Percentiles rank a stretch among this genome's conserved stretches.
These are phyloP conservation scores for Penstemon barbatus DNA, from an alignment of 257 asterid genomes.

Conservation along the genomic window DNA sequence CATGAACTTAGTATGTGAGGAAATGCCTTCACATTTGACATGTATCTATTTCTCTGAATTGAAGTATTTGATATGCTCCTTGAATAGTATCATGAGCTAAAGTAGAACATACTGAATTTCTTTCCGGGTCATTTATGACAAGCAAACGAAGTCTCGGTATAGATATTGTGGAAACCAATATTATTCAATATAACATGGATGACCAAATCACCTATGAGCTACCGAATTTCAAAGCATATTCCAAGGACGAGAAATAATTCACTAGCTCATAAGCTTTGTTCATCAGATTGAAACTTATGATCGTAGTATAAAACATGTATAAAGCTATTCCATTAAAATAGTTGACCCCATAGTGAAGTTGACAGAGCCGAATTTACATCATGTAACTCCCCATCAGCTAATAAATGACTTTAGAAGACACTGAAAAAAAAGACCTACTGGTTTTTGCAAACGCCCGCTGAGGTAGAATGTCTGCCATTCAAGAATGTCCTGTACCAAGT, in stretches of 20 bases:
- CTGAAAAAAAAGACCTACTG: constrained; percentile 43
- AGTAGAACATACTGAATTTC: too few relatives aligned
- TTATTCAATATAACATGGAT: background rate
- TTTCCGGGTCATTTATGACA: too few relatives aligned
- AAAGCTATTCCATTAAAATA: background rate
- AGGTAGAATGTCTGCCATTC: constrained; percentile 78
- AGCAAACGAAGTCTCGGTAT: background rate
- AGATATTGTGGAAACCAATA: background rate
- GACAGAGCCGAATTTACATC: constrained; percentile 11
- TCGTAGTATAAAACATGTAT: constrained; percentile 11
- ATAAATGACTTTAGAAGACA: constrained; percentile 4
- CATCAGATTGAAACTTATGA: background rate
- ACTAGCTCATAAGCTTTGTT: background rate
- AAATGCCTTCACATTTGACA: background rate
- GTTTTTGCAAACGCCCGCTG: constrained; percentile 92
- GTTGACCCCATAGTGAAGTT: background rate
- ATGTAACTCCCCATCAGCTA: background rate
- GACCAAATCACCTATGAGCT: background rate
- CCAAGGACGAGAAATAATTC: background rate
- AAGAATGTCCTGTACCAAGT: constrained; percentile 64
- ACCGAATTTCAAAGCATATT: background rate
- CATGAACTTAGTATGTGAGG: constrained; percentile 17
- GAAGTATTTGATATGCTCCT: too few relatives aligned
- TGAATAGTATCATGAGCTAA: too few relatives aligned
- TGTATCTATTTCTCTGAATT: too few relatives aligned